Evolutionary conservation across 148 eudicot species (phyloP).

Genomic region (Amaranthus palmeri): DNA sequence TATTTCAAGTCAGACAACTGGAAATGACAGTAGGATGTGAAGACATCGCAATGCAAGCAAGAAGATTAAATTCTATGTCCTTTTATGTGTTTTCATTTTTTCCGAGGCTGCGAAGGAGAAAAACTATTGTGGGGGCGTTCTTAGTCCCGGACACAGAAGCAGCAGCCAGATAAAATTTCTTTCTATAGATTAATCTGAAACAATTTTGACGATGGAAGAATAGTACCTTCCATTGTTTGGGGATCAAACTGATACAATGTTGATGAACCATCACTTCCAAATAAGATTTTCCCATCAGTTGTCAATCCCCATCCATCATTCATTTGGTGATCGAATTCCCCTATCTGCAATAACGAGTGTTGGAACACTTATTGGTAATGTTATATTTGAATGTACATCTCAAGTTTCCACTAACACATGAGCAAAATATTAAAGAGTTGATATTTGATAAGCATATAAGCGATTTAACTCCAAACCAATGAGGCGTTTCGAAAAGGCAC

Average conservation of each 20-base stretch:
- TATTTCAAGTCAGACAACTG: neutral
- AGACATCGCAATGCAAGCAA: neutral
- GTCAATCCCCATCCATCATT: slow-evolving; percentile 95
- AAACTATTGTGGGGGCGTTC: neutral
- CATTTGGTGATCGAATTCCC: slow-evolving; percentile 68
- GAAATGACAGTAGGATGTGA: neutral
- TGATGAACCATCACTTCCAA: slow-evolving; percentile 91
- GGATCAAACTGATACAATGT: slow-evolving; percentile 77
- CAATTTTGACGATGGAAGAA: neutral
- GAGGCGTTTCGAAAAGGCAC: too few species aligned
- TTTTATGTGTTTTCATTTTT: neutral
- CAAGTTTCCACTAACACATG: too few species aligned
- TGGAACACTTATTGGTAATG: neutral
- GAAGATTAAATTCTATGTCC: neutral
- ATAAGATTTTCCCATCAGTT: slow-evolving; percentile 74
- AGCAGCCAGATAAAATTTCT: neutral
- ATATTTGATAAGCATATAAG: slow-evolving; percentile 1
- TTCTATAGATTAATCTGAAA: neutral
- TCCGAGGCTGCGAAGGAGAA: too few species aligned
- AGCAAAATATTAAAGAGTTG: too few species aligned
- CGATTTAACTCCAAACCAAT: too few species aligned
- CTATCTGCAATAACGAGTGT: slow-evolving; percentile 41
- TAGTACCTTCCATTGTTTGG: slow-evolving; percentile 58
- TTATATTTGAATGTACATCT: too few species aligned
- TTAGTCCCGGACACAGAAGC: neutral